Evolutionary conservation across 2,329 filamentous ascomycete species (phyloP).

Genomic region (Raffaelea arxii): DNA sequence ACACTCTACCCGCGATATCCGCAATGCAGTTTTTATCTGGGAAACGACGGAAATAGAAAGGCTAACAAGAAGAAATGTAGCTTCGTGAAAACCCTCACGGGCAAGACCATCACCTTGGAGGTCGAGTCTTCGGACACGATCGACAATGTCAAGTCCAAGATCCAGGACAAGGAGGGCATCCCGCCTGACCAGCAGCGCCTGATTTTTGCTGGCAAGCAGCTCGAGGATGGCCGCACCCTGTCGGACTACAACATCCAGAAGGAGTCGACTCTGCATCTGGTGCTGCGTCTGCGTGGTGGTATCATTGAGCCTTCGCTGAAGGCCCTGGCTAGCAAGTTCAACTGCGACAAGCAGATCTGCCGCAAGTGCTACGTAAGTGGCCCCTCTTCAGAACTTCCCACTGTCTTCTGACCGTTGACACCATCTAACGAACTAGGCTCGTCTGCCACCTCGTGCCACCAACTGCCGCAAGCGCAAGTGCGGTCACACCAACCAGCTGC

Average conservation of each 20-base stretch:
- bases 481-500: slow-evolving; percentile 99
- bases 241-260: slow-evolving; percentile 99
- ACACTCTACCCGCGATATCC: too few species aligned
- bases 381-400: background rate
- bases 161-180: slow-evolving; percentile 99
- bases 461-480: slow-evolving; percentile 99
- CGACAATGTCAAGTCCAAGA: slow-evolving; percentile 99
- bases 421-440: slow-evolving; percentile 36
- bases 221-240: slow-evolving; percentile 94
- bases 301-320: slow-evolving; percentile 99
- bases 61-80: slow-evolving; percentile 32
- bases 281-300: slow-evolving; percentile 97
- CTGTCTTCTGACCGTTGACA: background rate
- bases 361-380: slow-evolving; percentile 81
- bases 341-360: slow-evolving; percentile 99
- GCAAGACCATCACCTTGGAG: slow-evolving; percentile 99
- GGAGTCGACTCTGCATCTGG: slow-evolving; percentile 97
- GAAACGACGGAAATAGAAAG: background rate
- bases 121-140: slow-evolving; percentile 98
- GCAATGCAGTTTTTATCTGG: too few species aligned
- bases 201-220: slow-evolving; percentile 98
- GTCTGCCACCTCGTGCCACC: slow-evolving; percentile 94
- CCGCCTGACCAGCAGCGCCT: slow-evolving; percentile 96
- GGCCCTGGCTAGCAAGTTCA: slow-evolving; percentile 97
- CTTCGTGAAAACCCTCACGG: slow-evolving; percentile 99